Evolutionary conservation across 2,329 filamentous ascomycete species (phyloP).

Genomic region (Hymenoscyphus scutula): DNA sequence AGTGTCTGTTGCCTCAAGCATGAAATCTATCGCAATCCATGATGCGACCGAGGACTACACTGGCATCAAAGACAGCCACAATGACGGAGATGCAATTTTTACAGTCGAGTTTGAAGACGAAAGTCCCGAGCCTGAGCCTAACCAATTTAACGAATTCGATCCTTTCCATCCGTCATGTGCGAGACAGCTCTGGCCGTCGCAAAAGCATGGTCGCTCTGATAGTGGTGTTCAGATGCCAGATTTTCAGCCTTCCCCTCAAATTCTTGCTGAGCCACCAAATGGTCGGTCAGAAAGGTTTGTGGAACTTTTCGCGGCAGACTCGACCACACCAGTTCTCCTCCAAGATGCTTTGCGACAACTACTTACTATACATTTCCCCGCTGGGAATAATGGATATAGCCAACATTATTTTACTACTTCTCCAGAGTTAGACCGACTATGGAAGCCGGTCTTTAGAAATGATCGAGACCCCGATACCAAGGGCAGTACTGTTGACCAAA

Average conservation of each 20-base stretch:
- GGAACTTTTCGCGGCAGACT: slow-evolving; percentile 23
- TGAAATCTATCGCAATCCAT: slow-evolving; percentile 8
- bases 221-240: slow-evolving; percentile 12
- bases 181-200: neutral
- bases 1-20: slow-evolving; percentile 4
- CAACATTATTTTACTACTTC: slow-evolving; percentile 49
- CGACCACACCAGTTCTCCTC: slow-evolving; percentile 45
- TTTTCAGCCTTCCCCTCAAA: neutral
- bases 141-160: slow-evolving; percentile 7
- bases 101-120: slow-evolving; percentile 5
- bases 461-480: slow-evolving; percentile 18
- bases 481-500: slow-evolving; percentile 49
- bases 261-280: slow-evolving; percentile 10
- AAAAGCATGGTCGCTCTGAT: slow-evolving; percentile 9
- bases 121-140: slow-evolving; percentile 6
- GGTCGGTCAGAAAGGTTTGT: slow-evolving; percentile 21
- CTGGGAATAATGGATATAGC: slow-evolving; percentile 46
- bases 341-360: slow-evolving; percentile 58
- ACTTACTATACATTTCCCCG: slow-evolving; percentile 50
- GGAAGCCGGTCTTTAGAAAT: slow-evolving; percentile 36
- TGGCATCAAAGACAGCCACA: neutral
- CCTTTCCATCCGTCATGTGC: neutral
- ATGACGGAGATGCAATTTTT: neutral
- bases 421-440: slow-evolving; percentile 44
- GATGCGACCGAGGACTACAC: slow-evolving; percentile 3